Base-by-base conservation (phyloP, 306 rosid genomes). In the Lithocarpus polystachyus region DNA sequence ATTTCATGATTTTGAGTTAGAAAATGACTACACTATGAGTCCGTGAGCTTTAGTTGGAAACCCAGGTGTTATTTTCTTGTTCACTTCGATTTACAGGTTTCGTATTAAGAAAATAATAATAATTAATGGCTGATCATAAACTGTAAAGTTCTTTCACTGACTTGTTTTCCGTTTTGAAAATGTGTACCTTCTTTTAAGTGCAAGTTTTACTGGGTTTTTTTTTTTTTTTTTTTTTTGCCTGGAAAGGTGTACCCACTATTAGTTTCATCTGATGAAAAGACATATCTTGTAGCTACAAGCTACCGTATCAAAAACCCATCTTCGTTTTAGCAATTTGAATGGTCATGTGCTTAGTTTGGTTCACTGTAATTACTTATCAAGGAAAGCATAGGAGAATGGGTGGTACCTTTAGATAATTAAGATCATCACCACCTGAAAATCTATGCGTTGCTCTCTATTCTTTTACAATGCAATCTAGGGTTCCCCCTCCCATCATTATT, bases 161-260 rank as follows among this genome's bases (percentile, higher is more conserved):
- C 84, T 82, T 24, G 33, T 72, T 59, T 71, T 69, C 69, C 60
- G 35, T 73, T 73, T 83, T 77, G 86, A 89, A 90, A 84, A 77
- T 80, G 59, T 78, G 93, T 80, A 72, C 90, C 89, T 73, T 79
- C 88, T 74, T 87, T 84, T 82, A 74, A 76, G 86, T 80, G 88
- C 85, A 85, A 88, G 81, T 80, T 84, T 85, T 75, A 7, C 84
- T 72, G 43, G 56, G 31, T 53, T 29, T 73, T 73, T 31, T 29
- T 35, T 45, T 53, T 29, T 73, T 73, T 31, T 29, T 35, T 35
- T 33, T 37, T 40, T 8, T 40, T 40, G 11, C 79, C 81, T 84
- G 73, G 70, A 19, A 77, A 77, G 84, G 59, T 68, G 75, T 81
- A 79, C 84, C 77, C 72, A 48, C 77, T 68, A 40, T 31, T 53